Evolutionary conservation across 78 protist genomes (phyloP).

Genomic region (Dictyostelium intermedium): DNA sequence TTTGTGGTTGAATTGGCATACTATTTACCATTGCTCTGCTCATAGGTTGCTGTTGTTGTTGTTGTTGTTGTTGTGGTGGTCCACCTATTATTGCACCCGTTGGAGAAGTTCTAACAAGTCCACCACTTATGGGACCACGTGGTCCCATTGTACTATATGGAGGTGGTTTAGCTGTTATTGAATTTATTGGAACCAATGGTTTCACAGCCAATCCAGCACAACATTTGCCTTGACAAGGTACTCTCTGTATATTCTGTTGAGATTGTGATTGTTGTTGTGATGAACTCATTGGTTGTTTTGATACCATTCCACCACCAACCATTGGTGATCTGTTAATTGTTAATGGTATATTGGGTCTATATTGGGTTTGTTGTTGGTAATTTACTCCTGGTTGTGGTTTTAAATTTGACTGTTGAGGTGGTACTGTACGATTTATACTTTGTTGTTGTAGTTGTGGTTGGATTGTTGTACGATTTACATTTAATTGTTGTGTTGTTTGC

Average conservation of each 20-base stretch:
- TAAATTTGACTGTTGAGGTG: not conserved
- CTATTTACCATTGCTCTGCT: not conserved
- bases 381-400: not conserved
- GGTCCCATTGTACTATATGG: not conserved
- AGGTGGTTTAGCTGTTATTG: not conserved
- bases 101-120: not conserved
- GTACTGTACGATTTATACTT: not conserved
- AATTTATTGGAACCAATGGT: constrained; percentile 18
- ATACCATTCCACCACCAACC: not conserved
- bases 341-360: not conserved
- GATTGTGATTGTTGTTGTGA: not conserved
- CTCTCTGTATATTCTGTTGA: not conserved
- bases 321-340: not conserved
- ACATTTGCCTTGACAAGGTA: constrained; percentile 19
- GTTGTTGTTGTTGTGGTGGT: not conserved
- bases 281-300: constrained; percentile 6
- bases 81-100: not conserved
- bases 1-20: not conserved
- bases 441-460: not conserved
- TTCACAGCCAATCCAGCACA: not conserved
- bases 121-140: not conserved
- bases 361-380: not conserved
- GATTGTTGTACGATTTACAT: not conserved
- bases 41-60: not conserved
- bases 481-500: not conserved